These are phyloP conservation scores for Beauveria medogensis DNA, from an alignment of 2,329 filamentous ascomycete genomes.

Conservation along the genomic window DNA sequence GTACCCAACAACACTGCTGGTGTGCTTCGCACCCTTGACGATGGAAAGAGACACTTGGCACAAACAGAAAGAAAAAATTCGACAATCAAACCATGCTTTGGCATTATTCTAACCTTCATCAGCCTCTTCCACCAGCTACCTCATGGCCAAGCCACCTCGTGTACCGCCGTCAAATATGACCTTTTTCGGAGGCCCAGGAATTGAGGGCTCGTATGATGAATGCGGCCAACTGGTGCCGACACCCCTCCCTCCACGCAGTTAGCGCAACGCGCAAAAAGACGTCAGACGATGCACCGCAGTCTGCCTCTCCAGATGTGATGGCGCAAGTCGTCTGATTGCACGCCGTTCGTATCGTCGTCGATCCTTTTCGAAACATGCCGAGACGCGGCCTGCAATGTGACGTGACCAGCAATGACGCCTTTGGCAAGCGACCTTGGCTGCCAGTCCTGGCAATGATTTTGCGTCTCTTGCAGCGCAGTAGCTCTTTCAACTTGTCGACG, in stretches of 20 bases:
- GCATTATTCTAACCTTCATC: no score
- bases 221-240: constrained; percentile 2
- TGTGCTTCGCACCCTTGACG: no score
- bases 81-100: no score
- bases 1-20: no score
- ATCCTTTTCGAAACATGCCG: background rate
- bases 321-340: background rate
- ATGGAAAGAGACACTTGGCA: no score
- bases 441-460: background rate
- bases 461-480: background rate
- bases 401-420: background rate
- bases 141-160: no score
- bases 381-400: background rate
- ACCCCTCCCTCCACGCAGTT: background rate
- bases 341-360: background rate
- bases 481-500: background rate
- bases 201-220: background rate
- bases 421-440: background rate
- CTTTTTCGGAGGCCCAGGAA: no score
- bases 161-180: no score
- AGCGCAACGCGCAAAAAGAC: background rate
- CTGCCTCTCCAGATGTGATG: background rate
- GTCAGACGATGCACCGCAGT: constrained; percentile 7
- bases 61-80: no score
- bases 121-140: no score